phyloP scores from a whole-genome alignment of 352 stramenopile genomes.

The Phytophthora parvispora region DNA sequence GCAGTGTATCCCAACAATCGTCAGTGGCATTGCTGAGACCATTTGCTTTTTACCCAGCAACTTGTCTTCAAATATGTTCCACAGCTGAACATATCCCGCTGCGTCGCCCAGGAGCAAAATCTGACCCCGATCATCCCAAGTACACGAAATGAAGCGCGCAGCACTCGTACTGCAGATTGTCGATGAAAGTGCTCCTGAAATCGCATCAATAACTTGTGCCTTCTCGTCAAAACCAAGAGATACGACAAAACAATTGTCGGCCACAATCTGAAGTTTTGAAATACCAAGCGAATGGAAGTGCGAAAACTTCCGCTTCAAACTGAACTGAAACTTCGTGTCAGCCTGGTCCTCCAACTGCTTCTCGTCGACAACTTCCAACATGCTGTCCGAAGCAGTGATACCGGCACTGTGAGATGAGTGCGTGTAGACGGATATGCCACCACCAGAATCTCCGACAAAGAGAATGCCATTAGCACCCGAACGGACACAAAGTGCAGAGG shows the following conservation, averaged over 20 bases:
- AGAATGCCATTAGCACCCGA: constrained; percentile 52
- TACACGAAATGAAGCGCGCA: constrained; percentile 64
- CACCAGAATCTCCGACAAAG: constrained; percentile 74
- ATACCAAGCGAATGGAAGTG: constrained; percentile 79
- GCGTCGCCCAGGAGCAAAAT: constrained; percentile 67
- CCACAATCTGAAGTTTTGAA: constrained; percentile 59
- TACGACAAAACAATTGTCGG: constrained; percentile 78
- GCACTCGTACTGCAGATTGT: constrained; percentile 63
- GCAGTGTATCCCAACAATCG: constrained; percentile 20
- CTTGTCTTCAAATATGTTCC: constrained; percentile 79
- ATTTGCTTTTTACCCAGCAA: constrained; percentile 52
- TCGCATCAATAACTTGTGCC: constrained; percentile 74
- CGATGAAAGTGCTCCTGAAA: constrained; percentile 60
- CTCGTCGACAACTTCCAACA: constrained; percentile 17
- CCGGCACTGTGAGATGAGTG: constrained; percentile 8
- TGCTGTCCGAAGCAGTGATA: neutral
- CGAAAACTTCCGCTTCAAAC: constrained; percentile 66
- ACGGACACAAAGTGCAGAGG: constrained; percentile 64
- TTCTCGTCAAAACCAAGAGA: constrained; percentile 84
- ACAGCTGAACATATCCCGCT: constrained; percentile 63
- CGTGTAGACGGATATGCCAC: constrained; percentile 70
- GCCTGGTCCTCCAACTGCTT: constrained; percentile 14
- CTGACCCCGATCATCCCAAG: constrained; percentile 65
- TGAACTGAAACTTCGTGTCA: constrained; percentile 52
- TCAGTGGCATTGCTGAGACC: constrained; percentile 12